Base-by-base conservation (phyloP, 345 rosid species). In the Citrus sinensis region DNA sequence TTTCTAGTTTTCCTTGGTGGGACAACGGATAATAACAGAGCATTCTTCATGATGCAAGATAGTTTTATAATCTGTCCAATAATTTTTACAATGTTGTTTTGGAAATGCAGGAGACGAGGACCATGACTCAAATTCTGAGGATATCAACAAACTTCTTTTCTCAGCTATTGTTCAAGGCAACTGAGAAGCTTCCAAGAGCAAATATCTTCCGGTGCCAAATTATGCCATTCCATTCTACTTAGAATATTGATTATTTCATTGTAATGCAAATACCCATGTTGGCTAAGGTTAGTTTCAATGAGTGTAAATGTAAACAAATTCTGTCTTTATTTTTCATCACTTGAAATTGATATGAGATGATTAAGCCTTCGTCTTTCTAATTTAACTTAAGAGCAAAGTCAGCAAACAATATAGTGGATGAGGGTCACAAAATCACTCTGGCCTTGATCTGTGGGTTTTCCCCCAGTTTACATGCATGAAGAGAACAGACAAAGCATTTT, bases 101-200 rank as follows among this genome's bases (percentile, higher is more conserved):
- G 79, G 51, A 1, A 46, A 37, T 89, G 83, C 89, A 90, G 97
- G 83, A 75, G 88, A 80, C 29, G 90, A 87, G 70, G 74, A n/a
- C 69, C 83, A 82, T 10, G 86, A 84, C 35, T 81, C 92, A 11
- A 92, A 88, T 69, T 81, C 89, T 8, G 88, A 88, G 79, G 93
- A 93, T 81, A 77, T 95, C 46, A 93, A 95, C 87, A 88, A 87
- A 67, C 78, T 92, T 55, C 92, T 95, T 56, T 93, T 94, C 89
- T 89, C 98, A 9, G 89, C 97, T 49, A 89, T 93, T 51, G 88
- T 90, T 37, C 85, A 89, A 85, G 74, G 80, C 80, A 87, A 80
- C 74, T 90, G 80, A 87, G 37, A 32, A 54, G 61, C 58, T 22
- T 59, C 42, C 19, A n/a, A 20, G 10, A 6, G 7, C n/a, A 4